phyloP scores from a whole-genome alignment of 768 basidiomycete species.

The Lactarius hatsudake region DNA sequence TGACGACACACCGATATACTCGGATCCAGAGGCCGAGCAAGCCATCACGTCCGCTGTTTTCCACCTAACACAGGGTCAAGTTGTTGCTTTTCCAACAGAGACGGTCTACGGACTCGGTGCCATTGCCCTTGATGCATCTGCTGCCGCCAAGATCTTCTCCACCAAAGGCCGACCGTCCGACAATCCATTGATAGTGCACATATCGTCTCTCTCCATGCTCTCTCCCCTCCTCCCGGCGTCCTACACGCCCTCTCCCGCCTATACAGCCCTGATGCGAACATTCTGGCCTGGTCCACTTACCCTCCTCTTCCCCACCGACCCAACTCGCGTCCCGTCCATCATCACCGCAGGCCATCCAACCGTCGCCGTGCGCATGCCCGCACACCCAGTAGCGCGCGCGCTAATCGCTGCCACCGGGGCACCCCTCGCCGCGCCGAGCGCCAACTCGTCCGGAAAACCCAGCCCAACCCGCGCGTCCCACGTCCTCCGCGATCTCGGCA shows the following conservation, averaged over 20 bases:
- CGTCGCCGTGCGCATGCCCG: slow-evolving; percentile 91
- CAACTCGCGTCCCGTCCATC: slow-evolving; percentile 59
- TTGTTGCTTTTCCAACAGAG: slow-evolving; percentile 93
- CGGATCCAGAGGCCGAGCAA: slow-evolving; percentile 48
- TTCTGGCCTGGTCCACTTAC: slow-evolving; percentile 98
- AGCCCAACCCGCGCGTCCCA: slow-evolving; percentile 90
- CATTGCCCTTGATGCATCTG: slow-evolving; percentile 60
- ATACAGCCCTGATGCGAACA: slow-evolving; percentile 68
- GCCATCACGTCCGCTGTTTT: slow-evolving; percentile 56
- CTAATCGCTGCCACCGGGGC: slow-evolving; percentile 71
- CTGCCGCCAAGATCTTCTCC: slow-evolving; percentile 72
- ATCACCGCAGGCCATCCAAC: slow-evolving; percentile 79
- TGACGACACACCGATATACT: slow-evolving; percentile 47
- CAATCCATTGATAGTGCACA: slow-evolving; percentile 96
- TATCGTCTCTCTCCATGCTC: slow-evolving; percentile 85
- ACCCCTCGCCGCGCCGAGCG: slow-evolving; percentile 92
- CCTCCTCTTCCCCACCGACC: slow-evolving; percentile 79
- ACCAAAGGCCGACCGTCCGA: slow-evolving; percentile 92
- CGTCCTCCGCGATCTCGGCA: slow-evolving; percentile 73
- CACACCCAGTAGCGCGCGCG: slow-evolving; percentile 88
- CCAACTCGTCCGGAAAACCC: slow-evolving; percentile 92
- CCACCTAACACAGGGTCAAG: slow-evolving; percentile 49
- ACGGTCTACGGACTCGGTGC: slow-evolving; percentile 99
- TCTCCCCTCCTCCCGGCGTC: slow-evolving; percentile 62
- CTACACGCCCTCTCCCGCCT: slow-evolving; percentile 61